These are phyloP conservation scores for Cyberlindnera maclurae DNA, from an alignment of 805 yeast species.

Conservation along the genomic window DNA sequence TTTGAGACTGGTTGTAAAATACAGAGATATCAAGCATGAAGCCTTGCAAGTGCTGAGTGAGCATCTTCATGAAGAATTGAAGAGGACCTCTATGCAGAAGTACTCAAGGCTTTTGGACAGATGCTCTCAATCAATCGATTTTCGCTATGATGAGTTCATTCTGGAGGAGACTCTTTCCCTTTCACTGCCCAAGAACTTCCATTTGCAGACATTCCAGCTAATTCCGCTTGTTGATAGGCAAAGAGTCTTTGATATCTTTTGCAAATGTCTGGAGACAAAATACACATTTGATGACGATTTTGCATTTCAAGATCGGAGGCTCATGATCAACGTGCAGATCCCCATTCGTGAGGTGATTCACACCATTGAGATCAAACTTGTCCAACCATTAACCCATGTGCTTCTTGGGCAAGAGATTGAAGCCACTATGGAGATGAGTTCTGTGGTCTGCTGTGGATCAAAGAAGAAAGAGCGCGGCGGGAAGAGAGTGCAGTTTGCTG, in stretches of 20 bases:
- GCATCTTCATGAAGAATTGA: constrained; percentile 10
- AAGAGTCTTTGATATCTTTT: neutral
- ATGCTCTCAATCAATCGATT: constrained; percentile 1
- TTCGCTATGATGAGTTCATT: constrained; percentile 6
- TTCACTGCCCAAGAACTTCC: neutral
- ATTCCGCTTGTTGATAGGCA: constrained; percentile 1
- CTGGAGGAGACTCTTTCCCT: neutral
- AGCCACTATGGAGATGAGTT: constrained; percentile 30
- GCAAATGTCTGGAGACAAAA: neutral
- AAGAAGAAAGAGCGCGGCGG: constrained; percentile 3
- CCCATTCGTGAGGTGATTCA: constrained; percentile 59
- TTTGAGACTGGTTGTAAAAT: constrained; percentile 37
- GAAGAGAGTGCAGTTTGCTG: constrained; percentile 20
- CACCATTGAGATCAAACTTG: constrained; percentile 37
- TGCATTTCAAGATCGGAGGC: constrained; percentile 7
- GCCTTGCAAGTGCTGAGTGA: constrained; percentile 25
- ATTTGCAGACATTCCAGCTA: neutral
- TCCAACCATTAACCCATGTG: constrained; percentile 34
- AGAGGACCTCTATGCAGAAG: constrained; percentile 11
- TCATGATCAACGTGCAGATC: constrained; percentile 51
- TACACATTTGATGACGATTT: neutral
- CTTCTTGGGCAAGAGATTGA: constrained; percentile 59
- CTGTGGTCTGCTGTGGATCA: constrained; percentile 25
- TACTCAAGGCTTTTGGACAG: constrained; percentile 18
- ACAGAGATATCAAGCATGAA: constrained; percentile 42